Conservation (phyloP, 2,329 filamentous ascomycete genomes). For the Cordyceps fumosorosea region DNA sequence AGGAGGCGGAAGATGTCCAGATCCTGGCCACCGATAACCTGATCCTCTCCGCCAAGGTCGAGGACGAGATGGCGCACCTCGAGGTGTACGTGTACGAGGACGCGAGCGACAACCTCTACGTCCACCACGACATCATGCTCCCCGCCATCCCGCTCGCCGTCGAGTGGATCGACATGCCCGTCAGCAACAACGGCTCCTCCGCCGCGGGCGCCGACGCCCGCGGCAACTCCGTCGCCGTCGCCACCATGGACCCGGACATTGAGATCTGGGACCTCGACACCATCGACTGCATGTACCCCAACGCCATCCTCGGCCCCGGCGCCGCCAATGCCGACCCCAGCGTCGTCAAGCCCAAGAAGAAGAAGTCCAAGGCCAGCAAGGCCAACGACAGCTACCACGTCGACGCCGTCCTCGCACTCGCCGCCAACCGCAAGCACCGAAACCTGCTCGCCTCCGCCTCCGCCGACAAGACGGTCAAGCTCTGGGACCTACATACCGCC, state of each 20-base stretch:
- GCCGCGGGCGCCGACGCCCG: conserved; percentile 52
- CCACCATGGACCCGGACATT: conserved; percentile 97
- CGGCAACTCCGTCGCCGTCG: conserved; percentile 90
- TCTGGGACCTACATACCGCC: conserved; percentile 91
- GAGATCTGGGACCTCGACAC: conserved; percentile 97
- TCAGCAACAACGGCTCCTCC: conserved; percentile 53
- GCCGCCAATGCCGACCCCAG: conserved; percentile 42
- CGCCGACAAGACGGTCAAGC: conserved; percentile 93
- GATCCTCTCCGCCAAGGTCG: conserved; percentile 84
- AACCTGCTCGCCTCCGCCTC: conserved; percentile 93
- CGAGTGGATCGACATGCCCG: conserved; percentile 92
- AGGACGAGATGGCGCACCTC: conserved; percentile 93
- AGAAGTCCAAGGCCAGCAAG: conserved; percentile 85
- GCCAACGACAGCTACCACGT: conserved; percentile 90
- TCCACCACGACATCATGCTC: conserved; percentile 99
- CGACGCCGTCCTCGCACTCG: conserved; percentile 83
- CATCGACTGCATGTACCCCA: conserved; percentile 96
- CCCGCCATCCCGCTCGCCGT: conserved; percentile 92
- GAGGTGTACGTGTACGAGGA: conserved; percentile 99
- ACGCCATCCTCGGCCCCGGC: conserved; percentile 83
- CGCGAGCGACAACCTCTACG: conserved; percentile 89
- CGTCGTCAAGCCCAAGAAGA: conserved; percentile 76
- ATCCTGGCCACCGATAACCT: conserved; percentile 90
- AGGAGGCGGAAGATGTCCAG: conserved; percentile 90
- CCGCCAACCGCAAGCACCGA: conserved; percentile 86